Conservation (phyloP, 192 early-diverging fungal species). For the Obelidium mucronatum region DNA sequence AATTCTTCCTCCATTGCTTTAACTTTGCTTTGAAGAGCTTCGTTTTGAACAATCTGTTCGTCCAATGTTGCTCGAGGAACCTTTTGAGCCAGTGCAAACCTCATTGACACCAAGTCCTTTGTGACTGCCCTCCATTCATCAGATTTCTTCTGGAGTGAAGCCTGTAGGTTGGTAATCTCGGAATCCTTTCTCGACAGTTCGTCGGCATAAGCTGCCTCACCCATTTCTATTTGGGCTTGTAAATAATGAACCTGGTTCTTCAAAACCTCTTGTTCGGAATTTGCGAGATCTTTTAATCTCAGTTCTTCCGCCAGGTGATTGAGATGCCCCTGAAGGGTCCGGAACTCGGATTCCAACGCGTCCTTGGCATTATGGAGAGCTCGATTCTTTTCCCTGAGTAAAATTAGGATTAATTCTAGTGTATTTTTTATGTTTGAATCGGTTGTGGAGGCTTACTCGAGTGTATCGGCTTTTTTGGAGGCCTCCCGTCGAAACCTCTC, state of each 20-base stretch:
- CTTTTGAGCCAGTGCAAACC: background rate
- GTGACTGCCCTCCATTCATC: background rate
- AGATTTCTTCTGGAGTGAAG: conserved; percentile 36
- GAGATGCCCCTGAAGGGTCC: conserved; percentile 30
- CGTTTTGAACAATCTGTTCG: background rate
- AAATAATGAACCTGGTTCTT: conserved; percentile 40
- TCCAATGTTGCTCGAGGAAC: conserved; percentile 1
- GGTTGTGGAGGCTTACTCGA: conserved; percentile 37
- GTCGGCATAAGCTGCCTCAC: conserved; percentile 40
- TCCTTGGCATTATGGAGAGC: conserved; percentile 22
- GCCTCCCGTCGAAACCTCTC: conserved; percentile 33
- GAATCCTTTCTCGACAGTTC: conserved; percentile 46
- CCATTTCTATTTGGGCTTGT: conserved; percentile 40
- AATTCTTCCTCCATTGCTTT: conserved; percentile 7
- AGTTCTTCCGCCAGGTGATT: conserved; percentile 43
- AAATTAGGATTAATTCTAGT: too few species aligned
- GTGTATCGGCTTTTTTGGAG: conserved; percentile 6
- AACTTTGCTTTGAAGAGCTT: conserved; percentile 4
- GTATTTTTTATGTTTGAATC: too few species aligned
- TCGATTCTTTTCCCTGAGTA: background rate
- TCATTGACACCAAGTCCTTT: conserved; percentile 13
- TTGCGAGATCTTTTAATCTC: conserved; percentile 31
- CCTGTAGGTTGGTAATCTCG: conserved; percentile 38
- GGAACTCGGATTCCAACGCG: conserved; percentile 34
- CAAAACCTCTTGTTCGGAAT: conserved; percentile 27